Evolutionary conservation across 805 yeast genomes (phyloP).

Genomic region (Priceomyces melissophilus): DNA sequence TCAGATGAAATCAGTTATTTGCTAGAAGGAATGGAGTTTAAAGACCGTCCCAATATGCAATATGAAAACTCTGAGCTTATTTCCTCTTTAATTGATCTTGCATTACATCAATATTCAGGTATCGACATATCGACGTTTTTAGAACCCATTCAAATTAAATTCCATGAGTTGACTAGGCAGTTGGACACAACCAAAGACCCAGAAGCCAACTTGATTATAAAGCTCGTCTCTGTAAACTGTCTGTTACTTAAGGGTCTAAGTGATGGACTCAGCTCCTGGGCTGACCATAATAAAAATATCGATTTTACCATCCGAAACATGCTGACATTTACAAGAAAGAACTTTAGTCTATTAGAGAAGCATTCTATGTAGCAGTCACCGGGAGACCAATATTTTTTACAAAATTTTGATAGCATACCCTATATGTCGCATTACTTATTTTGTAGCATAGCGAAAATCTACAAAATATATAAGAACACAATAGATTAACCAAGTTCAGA

Average conservation of each 20-base stretch:
- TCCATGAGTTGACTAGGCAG: neutral
- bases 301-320: too few species aligned
- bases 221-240: slow-evolving; percentile 3
- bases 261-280: too few species aligned
- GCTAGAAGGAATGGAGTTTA: slow-evolving; percentile 15
- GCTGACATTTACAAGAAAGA: too few species aligned
- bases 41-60: slow-evolving; percentile 3
- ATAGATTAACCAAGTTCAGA: too few species aligned
- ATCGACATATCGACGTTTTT: neutral
- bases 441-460: too few species aligned
- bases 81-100: slow-evolving; percentile 8
- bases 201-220: slow-evolving; percentile 3
- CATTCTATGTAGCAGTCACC: neutral
- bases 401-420: too few species aligned
- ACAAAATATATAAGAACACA: too few species aligned
- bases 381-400: too few species aligned
- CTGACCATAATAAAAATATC: too few species aligned
- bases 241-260: neutral
- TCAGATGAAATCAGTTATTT: slow-evolving; percentile 12
- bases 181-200: neutral
- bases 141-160: neutral
- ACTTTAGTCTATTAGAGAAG: neutral
- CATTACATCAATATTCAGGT: neutral
- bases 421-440: too few species aligned
- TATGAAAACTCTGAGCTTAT: slow-evolving; percentile 7